phyloP scores from a whole-genome alignment of 768 basidiomycete genomes.

The Amanita jacksonii region DNA sequence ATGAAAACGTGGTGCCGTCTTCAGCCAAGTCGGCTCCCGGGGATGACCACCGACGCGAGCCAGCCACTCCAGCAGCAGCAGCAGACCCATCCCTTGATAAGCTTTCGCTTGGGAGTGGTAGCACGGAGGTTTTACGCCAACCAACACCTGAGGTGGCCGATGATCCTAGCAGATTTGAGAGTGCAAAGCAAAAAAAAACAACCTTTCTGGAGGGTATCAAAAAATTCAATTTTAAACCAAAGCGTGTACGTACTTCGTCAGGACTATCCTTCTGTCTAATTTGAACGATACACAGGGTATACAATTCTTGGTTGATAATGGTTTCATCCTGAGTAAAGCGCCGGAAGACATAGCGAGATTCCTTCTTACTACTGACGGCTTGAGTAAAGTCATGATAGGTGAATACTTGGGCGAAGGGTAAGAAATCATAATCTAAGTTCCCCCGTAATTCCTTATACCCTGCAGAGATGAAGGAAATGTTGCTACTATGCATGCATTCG shows the following conservation, averaged over 20 bases:
- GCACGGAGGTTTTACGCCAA: conserved; percentile 49
- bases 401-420: conserved; percentile 98
- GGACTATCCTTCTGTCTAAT: neutral
- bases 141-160: conserved; percentile 76
- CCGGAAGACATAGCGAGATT: conserved; percentile 81
- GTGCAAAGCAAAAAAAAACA: conserved; percentile 93
- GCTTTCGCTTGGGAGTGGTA: conserved; percentile 35
- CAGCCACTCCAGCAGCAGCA: conserved; percentile 50
- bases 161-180: conserved; percentile 89
- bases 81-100: conserved; percentile 36
- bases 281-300: conserved; percentile 51
- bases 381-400: conserved; percentile 93
- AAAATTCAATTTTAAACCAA: conserved; percentile 99
- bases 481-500: conserved; percentile 95
- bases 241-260: conserved; percentile 54
- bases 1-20: conserved; percentile 29
- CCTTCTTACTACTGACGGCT: conserved; percentile 79
- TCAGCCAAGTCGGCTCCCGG: conserved; percentile 34
- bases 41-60: conserved; percentile 47
- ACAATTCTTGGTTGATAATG: conserved; percentile 78
- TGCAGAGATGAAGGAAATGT: conserved; percentile 81
- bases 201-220: conserved; percentile 91
- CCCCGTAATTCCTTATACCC: conserved; percentile 4
- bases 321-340: conserved; percentile 66
- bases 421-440: conserved; percentile 16